phyloP scores from a whole-genome alignment of 2,329 filamentous ascomycete species.

The Akanthomyces lecanii region DNA sequence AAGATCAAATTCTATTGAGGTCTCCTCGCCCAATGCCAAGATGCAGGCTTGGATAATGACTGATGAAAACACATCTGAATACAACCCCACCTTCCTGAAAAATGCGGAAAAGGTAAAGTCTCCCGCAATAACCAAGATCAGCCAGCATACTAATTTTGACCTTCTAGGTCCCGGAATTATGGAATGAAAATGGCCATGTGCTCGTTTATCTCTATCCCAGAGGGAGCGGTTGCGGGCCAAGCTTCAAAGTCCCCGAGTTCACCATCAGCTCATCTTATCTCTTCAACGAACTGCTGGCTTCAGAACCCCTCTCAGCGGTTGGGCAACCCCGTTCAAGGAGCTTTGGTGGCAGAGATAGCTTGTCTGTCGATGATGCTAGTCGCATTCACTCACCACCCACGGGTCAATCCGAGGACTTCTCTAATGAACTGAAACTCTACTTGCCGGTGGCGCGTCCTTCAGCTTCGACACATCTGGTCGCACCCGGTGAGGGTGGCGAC shows the following conservation, averaged over 20 bases:
- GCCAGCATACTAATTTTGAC: conserved; percentile 20
- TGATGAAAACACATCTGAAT: conserved; percentile 49
- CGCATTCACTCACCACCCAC: conserved; percentile 35
- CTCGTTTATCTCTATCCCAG: conserved; percentile 54
- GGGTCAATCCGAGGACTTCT: conserved; percentile 34
- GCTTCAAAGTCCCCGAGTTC: conserved; percentile 56
- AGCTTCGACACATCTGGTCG: conserved; percentile 31
- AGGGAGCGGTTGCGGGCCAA: conserved; percentile 47
- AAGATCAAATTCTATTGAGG: conserved; percentile 45
- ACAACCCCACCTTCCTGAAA: conserved; percentile 49
- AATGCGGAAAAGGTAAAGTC: conserved; percentile 51
- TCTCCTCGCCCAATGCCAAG: conserved; percentile 20
- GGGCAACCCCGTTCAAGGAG: conserved; percentile 37
- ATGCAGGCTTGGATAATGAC: conserved; percentile 52
- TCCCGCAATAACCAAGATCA: not conserved
- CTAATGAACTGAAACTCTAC: conserved; percentile 48
- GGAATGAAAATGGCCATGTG: conserved; percentile 57
- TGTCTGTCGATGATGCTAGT: conserved; percentile 48
- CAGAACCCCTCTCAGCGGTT: conserved; percentile 33
- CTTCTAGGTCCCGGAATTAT: conserved; percentile 58
- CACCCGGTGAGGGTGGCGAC: conserved; percentile 30
- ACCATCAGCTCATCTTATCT: conserved; percentile 51
- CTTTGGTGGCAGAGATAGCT: conserved; percentile 44
- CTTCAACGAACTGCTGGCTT: conserved; percentile 49
- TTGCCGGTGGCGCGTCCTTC: conserved; percentile 44